A percentile compares a stretch with the other conserved stretches of the same genome.
These are phyloP conservation scores for Umbelopsis sp. DNA, from an alignment of 192 early-diverging fungal genomes.

Conservation along the genomic window DNA sequence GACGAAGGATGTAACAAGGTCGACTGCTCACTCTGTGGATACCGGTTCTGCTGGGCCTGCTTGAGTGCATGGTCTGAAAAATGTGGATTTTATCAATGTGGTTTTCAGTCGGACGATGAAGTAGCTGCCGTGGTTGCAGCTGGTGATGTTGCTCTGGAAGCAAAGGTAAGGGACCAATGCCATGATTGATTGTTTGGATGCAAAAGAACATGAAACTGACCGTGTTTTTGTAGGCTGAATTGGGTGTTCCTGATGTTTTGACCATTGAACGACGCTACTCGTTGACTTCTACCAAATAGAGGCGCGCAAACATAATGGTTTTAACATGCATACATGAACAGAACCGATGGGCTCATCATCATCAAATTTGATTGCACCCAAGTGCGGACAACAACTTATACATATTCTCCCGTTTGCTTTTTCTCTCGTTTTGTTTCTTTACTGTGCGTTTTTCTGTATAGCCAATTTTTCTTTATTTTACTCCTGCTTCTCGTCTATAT, in stretches of 20 bases:
- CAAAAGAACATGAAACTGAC: not conserved
- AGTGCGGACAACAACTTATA: no score
- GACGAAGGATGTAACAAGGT: slow-evolving; percentile 78
- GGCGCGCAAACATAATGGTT: no score
- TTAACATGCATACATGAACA: no score
- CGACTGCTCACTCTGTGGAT: slow-evolving; percentile 65
- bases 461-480: no score
- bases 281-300: no score
- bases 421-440: no score
- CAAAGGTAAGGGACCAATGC: not conserved
- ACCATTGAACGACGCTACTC: slow-evolving; percentile 21
- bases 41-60: slow-evolving; percentile 69
- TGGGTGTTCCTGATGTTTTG: slow-evolving; percentile 62
- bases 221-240: slow-evolving; percentile 50
- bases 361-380: no score
- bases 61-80: slow-evolving; percentile 56
- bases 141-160: slow-evolving; percentile 19
- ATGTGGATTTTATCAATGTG: slow-evolving; percentile 68
- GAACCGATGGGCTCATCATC: no score
- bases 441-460: no score
- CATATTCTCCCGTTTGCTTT: no score
- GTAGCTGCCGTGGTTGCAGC: not conserved
- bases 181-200: not conserved
- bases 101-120: not conserved
- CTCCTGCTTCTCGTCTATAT: no score